A percentile compares a stretch with the other conserved stretches of the same genome.
phyloP scores from a whole-genome alignment of 352 stramenopile species.

The Phytophthora aleatoria region DNA sequence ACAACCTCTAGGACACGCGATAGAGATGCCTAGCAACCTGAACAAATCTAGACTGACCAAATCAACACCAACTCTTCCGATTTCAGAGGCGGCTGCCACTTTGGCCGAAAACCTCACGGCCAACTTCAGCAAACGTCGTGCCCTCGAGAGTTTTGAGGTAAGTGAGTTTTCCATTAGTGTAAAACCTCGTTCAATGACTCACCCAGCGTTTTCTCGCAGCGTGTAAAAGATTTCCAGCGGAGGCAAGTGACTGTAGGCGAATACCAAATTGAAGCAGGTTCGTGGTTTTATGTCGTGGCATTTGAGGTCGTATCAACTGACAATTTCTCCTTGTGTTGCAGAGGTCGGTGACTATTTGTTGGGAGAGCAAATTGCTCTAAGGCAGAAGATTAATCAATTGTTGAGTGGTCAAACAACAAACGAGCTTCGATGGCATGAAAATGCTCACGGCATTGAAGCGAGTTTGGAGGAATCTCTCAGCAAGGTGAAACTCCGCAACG shows the following conservation, averaged over 20 bases:
- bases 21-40: not conserved
- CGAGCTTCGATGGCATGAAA: slow-evolving; percentile 23
- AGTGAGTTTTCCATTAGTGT: not conserved
- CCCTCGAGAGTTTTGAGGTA: slow-evolving; percentile 43
- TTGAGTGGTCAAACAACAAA: slow-evolving; percentile 21
- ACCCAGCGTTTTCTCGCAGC: slow-evolving; percentile 13
- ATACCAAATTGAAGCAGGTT: slow-evolving; percentile 45
- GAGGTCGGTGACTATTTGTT: slow-evolving; percentile 46
- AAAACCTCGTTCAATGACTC: not conserved
- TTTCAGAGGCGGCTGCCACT: slow-evolving; percentile 22
- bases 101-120: slow-evolving; percentile 37
- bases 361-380: slow-evolving; percentile 40
- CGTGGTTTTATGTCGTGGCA: not conserved
- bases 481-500: slow-evolving; percentile 71
- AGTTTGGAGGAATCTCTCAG: slow-evolving; percentile 68
- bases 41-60: slow-evolving; percentile 2
- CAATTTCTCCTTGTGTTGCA: slow-evolving; percentile 10
- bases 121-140: slow-evolving; percentile 48
- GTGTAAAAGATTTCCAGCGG: slow-evolving; percentile 50
- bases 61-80: slow-evolving; percentile 25
- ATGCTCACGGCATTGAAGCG: slow-evolving; percentile 29
- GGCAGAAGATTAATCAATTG: slow-evolving; percentile 41
- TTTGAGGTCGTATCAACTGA: not conserved
- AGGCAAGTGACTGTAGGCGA: slow-evolving; percentile 43
- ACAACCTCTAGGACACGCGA: not conserved